A percentile compares a stretch with the other conserved stretches of the same genome.
These are phyloP conservation scores for Colletotrichum chlorophyti DNA, from an alignment of 2,329 filamentous ascomycete genomes.

Conservation along the genomic window DNA sequence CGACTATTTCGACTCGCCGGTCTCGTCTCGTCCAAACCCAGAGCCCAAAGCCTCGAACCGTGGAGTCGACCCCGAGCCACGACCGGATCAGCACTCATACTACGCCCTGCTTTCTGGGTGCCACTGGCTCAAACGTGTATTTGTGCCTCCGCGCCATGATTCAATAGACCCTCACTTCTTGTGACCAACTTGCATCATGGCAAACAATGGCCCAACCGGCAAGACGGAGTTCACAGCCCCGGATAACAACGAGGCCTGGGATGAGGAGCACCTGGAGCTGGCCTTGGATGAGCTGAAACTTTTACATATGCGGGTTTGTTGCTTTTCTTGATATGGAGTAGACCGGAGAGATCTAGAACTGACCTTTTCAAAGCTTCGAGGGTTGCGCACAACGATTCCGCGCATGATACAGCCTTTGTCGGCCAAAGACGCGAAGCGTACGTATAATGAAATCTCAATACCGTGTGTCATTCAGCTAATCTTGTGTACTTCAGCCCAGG, in stretches of 20 bases:
- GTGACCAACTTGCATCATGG: slow-evolving; percentile 12
- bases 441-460: slow-evolving; percentile 31
- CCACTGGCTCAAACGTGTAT: not conserved
- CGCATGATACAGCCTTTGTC: slow-evolving; percentile 59
- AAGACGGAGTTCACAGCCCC: slow-evolving; percentile 16
- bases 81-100: not conserved
- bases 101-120: not conserved
- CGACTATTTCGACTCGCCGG: not conserved
- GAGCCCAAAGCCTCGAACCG: slow-evolving; percentile 1
- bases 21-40: not conserved
- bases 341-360: slow-evolving; percentile 4
- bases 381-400: slow-evolving; percentile 56
- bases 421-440: slow-evolving; percentile 58
- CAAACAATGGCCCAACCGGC: slow-evolving; percentile 19
- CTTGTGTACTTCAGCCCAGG: slow-evolving; percentile 52
- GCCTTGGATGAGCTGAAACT: slow-evolving; percentile 59
- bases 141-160: not conserved
- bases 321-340: not conserved
- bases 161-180: not conserved
- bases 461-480: not conserved
- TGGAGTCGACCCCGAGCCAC: not conserved
- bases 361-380: slow-evolving; percentile 46
- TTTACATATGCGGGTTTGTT: slow-evolving; percentile 59
- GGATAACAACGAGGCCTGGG: slow-evolving; percentile 44
- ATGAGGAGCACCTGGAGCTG: slow-evolving; percentile 57